Evolutionary conservation across 441 rosid species (phyloP).

Genomic region (Brassica hybrid): DNA sequence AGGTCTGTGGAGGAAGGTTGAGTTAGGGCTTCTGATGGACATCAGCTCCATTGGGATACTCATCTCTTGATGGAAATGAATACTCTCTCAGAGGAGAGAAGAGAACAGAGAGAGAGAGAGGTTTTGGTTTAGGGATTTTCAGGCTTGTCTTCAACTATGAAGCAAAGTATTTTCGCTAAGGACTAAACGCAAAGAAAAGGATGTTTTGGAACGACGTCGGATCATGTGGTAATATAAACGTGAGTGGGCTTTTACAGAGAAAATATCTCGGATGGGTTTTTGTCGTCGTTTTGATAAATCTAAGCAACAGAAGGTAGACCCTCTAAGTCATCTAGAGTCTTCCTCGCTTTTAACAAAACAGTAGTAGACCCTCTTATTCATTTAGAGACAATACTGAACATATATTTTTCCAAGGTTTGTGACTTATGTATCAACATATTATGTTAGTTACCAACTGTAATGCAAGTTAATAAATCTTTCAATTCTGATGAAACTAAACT

Average conservation of each 20-base stretch:
- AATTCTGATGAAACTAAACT: too few relatives aligned
- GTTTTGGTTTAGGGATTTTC: conserved; percentile 18
- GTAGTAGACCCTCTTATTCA: too few relatives aligned
- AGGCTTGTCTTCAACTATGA: conserved; percentile 31
- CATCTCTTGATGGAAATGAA: conserved; percentile 15
- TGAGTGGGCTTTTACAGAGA: background rate
- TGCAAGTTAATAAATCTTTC: too few relatives aligned
- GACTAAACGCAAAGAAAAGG: conserved; percentile 20
- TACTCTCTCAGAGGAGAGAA: conserved; percentile 17
- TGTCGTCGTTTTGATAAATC: background rate
- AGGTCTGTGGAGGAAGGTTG: conserved; percentile 36
- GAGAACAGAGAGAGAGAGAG: conserved; percentile 11
- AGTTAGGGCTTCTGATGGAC: conserved; percentile 52
- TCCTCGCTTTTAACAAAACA: too few relatives aligned
- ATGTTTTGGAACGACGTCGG: conserved; percentile 33
- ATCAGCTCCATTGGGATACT: conserved; percentile 47
- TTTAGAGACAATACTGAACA: too few relatives aligned
- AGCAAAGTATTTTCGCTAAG: conserved; percentile 24
- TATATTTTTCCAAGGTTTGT: too few relatives aligned
- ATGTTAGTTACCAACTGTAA: too few relatives aligned
- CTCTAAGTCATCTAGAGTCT: background rate
- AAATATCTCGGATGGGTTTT: conserved; percentile 16
- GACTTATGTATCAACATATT: too few relatives aligned
- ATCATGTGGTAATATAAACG: background rate
- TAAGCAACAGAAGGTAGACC: background rate